Evolutionary conservation across 2,329 filamentous ascomycete genomes (phyloP), one percentile per base, ranked within the genome.

Genomic region (Achaetomium macrosporum): DNA sequence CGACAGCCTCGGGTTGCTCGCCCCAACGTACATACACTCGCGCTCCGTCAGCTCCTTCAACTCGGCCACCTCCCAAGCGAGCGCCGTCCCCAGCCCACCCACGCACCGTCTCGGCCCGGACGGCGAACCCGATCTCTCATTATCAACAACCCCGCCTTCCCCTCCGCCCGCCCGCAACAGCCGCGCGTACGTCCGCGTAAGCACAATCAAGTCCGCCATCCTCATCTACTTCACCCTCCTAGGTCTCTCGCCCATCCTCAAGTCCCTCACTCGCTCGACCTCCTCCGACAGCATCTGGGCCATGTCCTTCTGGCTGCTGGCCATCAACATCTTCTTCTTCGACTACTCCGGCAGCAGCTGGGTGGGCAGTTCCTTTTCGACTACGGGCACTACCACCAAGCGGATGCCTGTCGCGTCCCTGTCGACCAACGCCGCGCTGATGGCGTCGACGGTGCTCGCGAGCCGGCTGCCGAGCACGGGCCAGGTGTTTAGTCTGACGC

Each of bases 321-420:
- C 88, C 63, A 92, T 96, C 71, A 99, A 99, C 69, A 90, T 97
- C 57, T 95, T 96, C 71, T 96, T 95, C 68, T 97, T 96, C 66
- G 93, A 99, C 75, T 99, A 99, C 69, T 88, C 89, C 11, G 87
- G 88, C 39, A 79, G 81, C 43, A 36, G 44, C 33, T 39, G 76
- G 74, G 71, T 82, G 68, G 75, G 37, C 13, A 25, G 17, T 31
- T 10, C 12, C 15, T 13, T 16, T 31, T 7, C 35, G 12, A 16
- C 20, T 20, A 5, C 19, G 39, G 13, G 42, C 29, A 20, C 35
- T 33, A 35, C 36, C 42, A 45, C 65, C 54, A 86, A 84, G 31
- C 41, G 20, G 61, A 85, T 88, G 61, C 85, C 85, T 0, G 68
- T 71, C 31, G 84, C 85, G 10, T 85, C 77, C 3, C 77, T 97